Evolutionary conservation across 345 rosid species (phyloP).

Genomic region (Bruguiera sexangula): DNA sequence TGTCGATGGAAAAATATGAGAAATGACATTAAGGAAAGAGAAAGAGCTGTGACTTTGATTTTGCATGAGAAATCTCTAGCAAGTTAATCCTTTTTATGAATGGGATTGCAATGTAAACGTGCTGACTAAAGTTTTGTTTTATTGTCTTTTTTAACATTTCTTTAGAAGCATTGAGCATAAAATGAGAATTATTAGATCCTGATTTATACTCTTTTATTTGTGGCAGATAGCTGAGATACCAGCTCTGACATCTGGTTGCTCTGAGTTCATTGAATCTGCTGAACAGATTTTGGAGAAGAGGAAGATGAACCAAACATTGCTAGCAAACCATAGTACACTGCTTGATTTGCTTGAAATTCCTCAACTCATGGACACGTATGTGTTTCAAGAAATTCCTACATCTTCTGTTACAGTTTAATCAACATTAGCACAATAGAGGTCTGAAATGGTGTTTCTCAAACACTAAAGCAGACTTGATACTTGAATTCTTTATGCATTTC

Average conservation of each 20-base stretch:
- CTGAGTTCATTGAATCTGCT: slow-evolving; percentile 81
- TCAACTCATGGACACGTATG: slow-evolving; percentile 99
- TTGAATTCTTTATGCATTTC: slow-evolving; percentile 5
- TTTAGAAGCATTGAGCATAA: background rate
- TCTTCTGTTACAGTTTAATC: slow-evolving; percentile 7
- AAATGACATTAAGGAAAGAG: too few relatives aligned
- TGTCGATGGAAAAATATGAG: too few relatives aligned
- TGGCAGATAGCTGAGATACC: slow-evolving; percentile 76
- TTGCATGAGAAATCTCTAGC: too few relatives aligned
- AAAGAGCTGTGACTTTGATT: too few relatives aligned
- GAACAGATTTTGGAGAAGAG: slow-evolving; percentile 85
- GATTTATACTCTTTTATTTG: slow-evolving; percentile 11
- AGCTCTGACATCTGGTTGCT: slow-evolving; percentile 78
- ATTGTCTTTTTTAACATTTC: background rate
- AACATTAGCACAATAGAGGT: background rate
- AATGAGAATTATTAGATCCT: background rate
- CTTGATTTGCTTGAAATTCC: slow-evolving; percentile 99
- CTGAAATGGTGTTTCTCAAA: background rate
- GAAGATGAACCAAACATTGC: slow-evolving; percentile 89
- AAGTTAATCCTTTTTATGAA: too few relatives aligned
- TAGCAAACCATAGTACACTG: slow-evolving; percentile 81
- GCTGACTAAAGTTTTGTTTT: background rate
- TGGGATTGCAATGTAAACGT: too few relatives aligned
- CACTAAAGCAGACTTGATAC: background rate
- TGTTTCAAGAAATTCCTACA: slow-evolving; percentile 16